phyloP scores from a whole-genome alignment of 1,139 yeast genomes.

The Kurtzmaniella natalensis region DNA sequence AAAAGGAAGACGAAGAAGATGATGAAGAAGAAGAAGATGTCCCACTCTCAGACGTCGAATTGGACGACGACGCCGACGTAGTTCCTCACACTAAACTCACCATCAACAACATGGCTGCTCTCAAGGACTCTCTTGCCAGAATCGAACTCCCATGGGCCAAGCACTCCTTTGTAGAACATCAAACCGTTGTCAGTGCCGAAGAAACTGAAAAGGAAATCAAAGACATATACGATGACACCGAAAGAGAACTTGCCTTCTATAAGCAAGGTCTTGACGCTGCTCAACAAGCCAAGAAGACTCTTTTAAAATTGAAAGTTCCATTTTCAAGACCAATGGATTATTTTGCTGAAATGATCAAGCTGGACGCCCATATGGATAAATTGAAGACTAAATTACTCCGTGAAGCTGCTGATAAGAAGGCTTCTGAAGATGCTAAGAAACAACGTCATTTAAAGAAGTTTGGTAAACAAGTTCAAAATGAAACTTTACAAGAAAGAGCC shows the following conservation, averaged over 20 bases:
- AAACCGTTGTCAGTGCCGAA: constrained; percentile 59
- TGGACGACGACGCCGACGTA: constrained; percentile 82
- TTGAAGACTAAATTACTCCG: constrained; percentile 74
- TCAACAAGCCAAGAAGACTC: constrained; percentile 60
- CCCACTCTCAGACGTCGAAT: constrained; percentile 73
- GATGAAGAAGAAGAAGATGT: constrained; percentile 56
- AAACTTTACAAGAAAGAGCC: constrained; percentile 90
- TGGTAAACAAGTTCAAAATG: constrained; percentile 95
- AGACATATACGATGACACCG: constrained; percentile 93
- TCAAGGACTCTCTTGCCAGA: constrained; percentile 63
- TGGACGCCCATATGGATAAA: constrained; percentile 97
- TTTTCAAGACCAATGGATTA: constrained; percentile 92
- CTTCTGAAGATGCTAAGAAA: constrained; percentile 88
- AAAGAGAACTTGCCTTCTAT: constrained; percentile 66
- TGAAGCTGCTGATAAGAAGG: constrained; percentile 89
- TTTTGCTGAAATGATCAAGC: constrained; percentile 98
- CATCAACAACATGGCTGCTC: constrained; percentile 65
- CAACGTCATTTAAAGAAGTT: constrained; percentile 95
- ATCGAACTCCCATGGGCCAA: constrained; percentile 67
- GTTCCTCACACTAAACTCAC: constrained; percentile 90
- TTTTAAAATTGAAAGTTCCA: constrained; percentile 69
- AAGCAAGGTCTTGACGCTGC: constrained; percentile 92
- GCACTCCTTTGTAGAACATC: constrained; percentile 79
- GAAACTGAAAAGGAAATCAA: constrained; percentile 64
- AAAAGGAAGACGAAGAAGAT: constrained; percentile 41